Base-by-base conservation (phyloP, 257 asterid genomes). In the Petrea volubilis region DNA sequence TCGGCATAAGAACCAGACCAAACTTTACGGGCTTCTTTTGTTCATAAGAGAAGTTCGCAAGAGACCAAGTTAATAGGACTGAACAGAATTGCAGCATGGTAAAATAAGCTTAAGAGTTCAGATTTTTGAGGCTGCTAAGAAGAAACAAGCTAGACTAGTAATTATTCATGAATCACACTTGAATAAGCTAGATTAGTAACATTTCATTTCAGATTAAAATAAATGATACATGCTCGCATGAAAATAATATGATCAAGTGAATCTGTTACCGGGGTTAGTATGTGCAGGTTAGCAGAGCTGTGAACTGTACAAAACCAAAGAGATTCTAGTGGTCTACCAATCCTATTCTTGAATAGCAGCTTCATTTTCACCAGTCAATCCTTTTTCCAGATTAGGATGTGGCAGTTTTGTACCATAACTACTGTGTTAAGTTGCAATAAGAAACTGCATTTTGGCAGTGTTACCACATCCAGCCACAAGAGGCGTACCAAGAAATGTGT, bases 141-240 rank as follows among this genome's bases (percentile, higher is more conserved):
- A 60, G 49, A 68, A 60, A 17, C 23, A 60, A 75, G 60, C 60
- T 43, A 71, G 59, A 24, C 63, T 25, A 15, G 14, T 13, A 52
- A 28, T 15, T 21, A 14, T 33, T 21, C 8, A 33, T 46, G 18
- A 31, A 77, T 24, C 58, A 60, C 53, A 55, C 34, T 67, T 47
- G 51, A 65, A 56, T 36, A 57, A 69, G 73, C 80, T 63, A 58
- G 27, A 70, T 40, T 13, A 50, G n/a, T 50, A 60, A 60, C 65
- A 14, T 63, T 7, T 47, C 34, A 20, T 31, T 20, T 14, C 50
- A 74, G 44, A 69, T 74, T 56, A 31, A 74, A 64, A 43, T 57
- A 58, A 64, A 46, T 34, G 27, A 47, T 78, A 49, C 67, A 68
- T 61, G 59, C 50, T 49, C 28, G 62, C 46, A 50, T 40, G 59